Evolutionary conservation across 805 yeast genomes (phyloP).

Genomic region (Ogataea ganodermae): DNA sequence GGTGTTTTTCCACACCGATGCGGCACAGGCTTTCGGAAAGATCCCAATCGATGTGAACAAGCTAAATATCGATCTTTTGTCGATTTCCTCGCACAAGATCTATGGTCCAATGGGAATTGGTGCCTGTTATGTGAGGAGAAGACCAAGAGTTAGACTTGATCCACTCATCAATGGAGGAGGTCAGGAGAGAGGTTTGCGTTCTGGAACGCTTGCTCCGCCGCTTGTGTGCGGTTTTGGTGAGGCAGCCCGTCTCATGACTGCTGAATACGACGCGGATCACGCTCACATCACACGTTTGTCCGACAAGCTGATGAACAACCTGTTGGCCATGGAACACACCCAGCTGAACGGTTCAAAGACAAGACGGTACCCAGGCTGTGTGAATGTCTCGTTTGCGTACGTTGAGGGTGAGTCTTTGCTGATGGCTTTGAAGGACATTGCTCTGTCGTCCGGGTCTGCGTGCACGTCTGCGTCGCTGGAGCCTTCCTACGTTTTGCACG

Average conservation of each 20-base stretch:
- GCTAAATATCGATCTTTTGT: constrained; percentile 88
- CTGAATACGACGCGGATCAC: constrained; percentile 74
- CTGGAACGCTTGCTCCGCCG: constrained; percentile 98
- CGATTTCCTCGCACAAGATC: constrained; percentile 93
- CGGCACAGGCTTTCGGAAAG: constrained; percentile 97
- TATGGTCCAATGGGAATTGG: constrained; percentile 99
- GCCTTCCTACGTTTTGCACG: constrained; percentile 95
- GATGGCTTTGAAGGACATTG: constrained; percentile 97
- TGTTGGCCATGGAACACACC: constrained; percentile 83
- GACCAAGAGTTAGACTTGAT: constrained; percentile 96
- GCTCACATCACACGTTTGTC: constrained; percentile 72
- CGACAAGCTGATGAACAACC: constrained; percentile 66
- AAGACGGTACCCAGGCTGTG: constrained; percentile 88
- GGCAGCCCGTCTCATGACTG: constrained; percentile 81
- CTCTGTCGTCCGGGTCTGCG: constrained; percentile 94
- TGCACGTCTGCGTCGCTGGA: constrained; percentile 98
- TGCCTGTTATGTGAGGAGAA: constrained; percentile 91
- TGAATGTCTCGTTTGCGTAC: constrained; percentile 94
- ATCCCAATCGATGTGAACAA: constrained; percentile 90
- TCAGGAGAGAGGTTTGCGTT: constrained; percentile 96
- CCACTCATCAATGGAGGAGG: constrained; percentile 98
- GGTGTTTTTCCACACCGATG: constrained; percentile 96
- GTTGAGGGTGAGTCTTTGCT: constrained; percentile 96
- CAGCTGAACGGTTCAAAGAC: constrained; percentile 82
- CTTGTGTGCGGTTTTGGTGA: constrained; percentile 95